Percentiles rank a stretch among this genome's conserved stretches.
phyloP scores from a whole-genome alignment of 192 early-diverging fungal genomes.

The Dimargaris verticillata region DNA sequence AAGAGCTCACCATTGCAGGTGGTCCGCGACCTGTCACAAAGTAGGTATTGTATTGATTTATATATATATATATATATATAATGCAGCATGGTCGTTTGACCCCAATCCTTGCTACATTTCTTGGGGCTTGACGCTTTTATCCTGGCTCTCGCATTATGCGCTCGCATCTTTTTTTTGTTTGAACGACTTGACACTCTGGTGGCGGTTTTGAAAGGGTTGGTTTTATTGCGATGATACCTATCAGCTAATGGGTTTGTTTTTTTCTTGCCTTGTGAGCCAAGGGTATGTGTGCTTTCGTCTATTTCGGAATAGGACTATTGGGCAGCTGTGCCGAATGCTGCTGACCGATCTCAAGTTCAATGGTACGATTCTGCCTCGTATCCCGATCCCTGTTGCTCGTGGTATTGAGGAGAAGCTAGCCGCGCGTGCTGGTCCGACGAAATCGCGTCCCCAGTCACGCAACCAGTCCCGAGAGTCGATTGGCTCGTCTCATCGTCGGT shows the following conservation, averaged over 20 bases:
- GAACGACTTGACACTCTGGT: too few species aligned
- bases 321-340: constrained; percentile 42
- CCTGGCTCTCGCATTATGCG: too few species aligned
- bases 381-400: constrained; percentile 63
- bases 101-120: not conserved
- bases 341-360: constrained; percentile 60
- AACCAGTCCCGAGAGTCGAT: too few species aligned
- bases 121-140: too few species aligned
- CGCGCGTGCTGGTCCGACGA: not conserved
- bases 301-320: constrained; percentile 41
- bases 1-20: constrained; percentile 41
- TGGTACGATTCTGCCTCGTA: constrained; percentile 66
- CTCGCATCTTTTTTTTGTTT: too few species aligned
- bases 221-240: too few species aligned
- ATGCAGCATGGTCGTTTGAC: not conserved
- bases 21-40: constrained; percentile 37
- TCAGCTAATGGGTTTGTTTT: too few species aligned
- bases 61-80: not conserved
- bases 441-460: too few species aligned
- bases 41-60: constrained; percentile 21
- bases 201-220: too few species aligned
- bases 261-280: too few species aligned
- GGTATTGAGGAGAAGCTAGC: constrained; percentile 47
- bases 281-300: too few species aligned
- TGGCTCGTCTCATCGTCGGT: too few species aligned